These are phyloP conservation scores for Otatea glauca DNA, from an alignment of 176 grass and related monocot genomes.

Conservation along the genomic window DNA sequence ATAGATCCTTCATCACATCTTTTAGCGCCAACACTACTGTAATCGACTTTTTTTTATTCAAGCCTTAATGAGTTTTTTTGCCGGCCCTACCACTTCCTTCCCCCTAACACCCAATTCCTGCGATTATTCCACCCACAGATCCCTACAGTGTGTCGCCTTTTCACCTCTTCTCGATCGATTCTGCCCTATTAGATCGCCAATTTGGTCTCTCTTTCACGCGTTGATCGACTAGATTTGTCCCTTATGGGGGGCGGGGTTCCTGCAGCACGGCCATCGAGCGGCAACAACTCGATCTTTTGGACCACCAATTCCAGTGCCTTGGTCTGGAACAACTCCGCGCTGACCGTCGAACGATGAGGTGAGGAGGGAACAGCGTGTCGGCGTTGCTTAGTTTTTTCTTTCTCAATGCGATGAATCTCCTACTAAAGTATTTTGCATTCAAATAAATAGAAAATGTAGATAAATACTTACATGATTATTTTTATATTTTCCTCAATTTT, in stretches of 20 bases:
- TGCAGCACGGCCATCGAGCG: conserved; percentile 66
- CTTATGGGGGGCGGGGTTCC: background rate
- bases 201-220: background rate
- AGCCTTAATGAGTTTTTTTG: too few species aligned
- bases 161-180: conserved; percentile 3
- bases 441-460: too few species aligned
- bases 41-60: too few species aligned
- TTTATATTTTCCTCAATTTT: too few species aligned
- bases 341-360: conserved; percentile 78
- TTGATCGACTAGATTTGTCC: background rate
- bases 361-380: background rate
- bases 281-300: conserved; percentile 61
- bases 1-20: too few species aligned
- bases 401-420: background rate
- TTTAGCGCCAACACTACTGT: too few species aligned
- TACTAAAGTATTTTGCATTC: too few species aligned
- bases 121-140: conserved; percentile 59
- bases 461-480: too few species aligned
- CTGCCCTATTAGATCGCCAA: conserved; percentile 4
- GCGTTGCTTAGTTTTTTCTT: background rate
- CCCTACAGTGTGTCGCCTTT: conserved; percentile 64
- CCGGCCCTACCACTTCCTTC: conserved; percentile 16
- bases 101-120: background rate
- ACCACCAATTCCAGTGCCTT: conserved; percentile 81
- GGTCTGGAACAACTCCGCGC: conserved; percentile 74